Evolutionary conservation across 2,329 filamentous ascomycete species (phyloP).

Genomic region (Fusarium sp.): DNA sequence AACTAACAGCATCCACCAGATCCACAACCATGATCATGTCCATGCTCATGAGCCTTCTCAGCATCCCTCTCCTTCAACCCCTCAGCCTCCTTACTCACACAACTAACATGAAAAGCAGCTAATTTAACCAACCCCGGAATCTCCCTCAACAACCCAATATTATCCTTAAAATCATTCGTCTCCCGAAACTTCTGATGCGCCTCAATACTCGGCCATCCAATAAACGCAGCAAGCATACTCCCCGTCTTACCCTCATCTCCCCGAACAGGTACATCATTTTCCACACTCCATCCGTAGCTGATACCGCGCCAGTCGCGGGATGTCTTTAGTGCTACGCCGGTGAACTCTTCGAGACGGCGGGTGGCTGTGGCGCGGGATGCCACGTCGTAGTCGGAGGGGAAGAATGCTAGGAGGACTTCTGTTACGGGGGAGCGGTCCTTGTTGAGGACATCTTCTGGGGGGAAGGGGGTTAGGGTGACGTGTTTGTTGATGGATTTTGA

Average conservation of each 20-base stretch:
- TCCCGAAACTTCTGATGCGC: slow-evolving; percentile 53
- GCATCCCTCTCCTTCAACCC: slow-evolving; percentile 15
- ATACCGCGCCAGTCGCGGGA: slow-evolving; percentile 40
- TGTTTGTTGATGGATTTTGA: slow-evolving; percentile 38
- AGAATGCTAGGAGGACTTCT: slow-evolving; percentile 39
- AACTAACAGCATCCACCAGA: slow-evolving; percentile 26
- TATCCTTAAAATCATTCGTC: slow-evolving; percentile 51
- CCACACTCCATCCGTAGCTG: slow-evolving; percentile 49
- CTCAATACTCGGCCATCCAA: slow-evolving; percentile 55
- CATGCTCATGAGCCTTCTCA: slow-evolving; percentile 28
- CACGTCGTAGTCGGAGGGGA: slow-evolving; percentile 36
- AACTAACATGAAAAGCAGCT: slow-evolving; percentile 39
- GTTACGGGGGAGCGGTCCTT: slow-evolving; percentile 37
- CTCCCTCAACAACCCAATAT: slow-evolving; percentile 42
- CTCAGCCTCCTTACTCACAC: slow-evolving; percentile 26
- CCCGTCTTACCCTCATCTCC: slow-evolving; percentile 45
- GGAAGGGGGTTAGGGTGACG: slow-evolving; percentile 37
- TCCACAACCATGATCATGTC: slow-evolving; percentile 26
- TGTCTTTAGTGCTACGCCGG: slow-evolving; percentile 28
- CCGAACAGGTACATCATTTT: slow-evolving; percentile 48
- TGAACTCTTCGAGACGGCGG: slow-evolving; percentile 30
- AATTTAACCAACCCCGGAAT: slow-evolving; percentile 41
- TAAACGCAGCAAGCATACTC: slow-evolving; percentile 42
- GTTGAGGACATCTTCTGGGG: slow-evolving; percentile 38
- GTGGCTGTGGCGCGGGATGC: slow-evolving; percentile 36